Evolutionary conservation across 768 basidiomycete genomes (phyloP), one percentile per base, ranked within the genome.

Genomic region (Pholiota molesta): DNA sequence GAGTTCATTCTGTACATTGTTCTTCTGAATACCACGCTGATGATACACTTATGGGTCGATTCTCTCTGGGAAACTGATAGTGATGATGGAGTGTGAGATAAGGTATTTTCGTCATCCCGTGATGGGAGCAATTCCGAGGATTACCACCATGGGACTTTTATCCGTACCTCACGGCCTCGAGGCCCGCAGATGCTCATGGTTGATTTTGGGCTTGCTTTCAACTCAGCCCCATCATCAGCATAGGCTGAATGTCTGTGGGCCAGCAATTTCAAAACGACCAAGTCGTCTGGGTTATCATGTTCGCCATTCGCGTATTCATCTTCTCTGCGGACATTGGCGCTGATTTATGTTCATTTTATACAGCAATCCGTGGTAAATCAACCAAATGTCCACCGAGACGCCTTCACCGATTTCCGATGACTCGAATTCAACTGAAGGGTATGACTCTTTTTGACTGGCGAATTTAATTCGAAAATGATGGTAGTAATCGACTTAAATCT

Each of bases 361-460:
- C 19, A 55, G 33, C 4, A 37, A 26, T 54, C 23, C 19, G 45
- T 47, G 45, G 8, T 45, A 52, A n/a, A 31, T 33, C 53, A 57
- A 23, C 16, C 54, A 39, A 52, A 66, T 66, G 66, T 62, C 65
- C 11, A 64, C 62, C 23, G 65, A 62, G 21, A 59, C 64, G 37
- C 67, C 69, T 33, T 68, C 69, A 55, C 69, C 69, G 17, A 52
- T 60, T 29, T 65, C 69, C 40, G 67, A 70, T 66, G 69, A 57
- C 26, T 65, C 69, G 29, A 68, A 63, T 57, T 64, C 67, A 17
- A 58, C 45, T 35, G 69, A 70, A 62, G 64, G 66, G 69, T 70
- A 52, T 35, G 65, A 19, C 9, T 51, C 39, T 29, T 29, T 59
- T 16, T 29, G 23, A 29, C 53, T 51, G 26, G 39, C 26, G 35